Base-by-base conservation (phyloP, 2,329 filamentous ascomycete species). In the Emergomyces africanus region DNA sequence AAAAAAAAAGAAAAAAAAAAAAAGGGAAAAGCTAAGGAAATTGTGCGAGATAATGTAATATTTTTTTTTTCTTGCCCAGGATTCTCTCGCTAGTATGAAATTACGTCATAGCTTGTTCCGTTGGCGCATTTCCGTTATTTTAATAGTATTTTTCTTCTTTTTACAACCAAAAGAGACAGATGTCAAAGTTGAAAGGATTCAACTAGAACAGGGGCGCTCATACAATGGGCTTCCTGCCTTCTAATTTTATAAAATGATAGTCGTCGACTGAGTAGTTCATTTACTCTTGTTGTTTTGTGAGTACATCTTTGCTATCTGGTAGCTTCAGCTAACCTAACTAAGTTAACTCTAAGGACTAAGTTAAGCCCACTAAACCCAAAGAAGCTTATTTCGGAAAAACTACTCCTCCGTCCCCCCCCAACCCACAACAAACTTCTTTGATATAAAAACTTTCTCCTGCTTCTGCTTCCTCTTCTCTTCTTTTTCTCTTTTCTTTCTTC, bases 401-500 rank as follows among this genome's bases (percentile, higher is more conserved):
- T 25, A n/a, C 3, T 5, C n/a, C 15, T 37, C 20, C 20, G n/a
- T n/a, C 28, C 10, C 6, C 9, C 15, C 25, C 42, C 25, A 18
- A 12, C 23, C 23, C 28, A 50, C 55, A n/a, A 49, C 44, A 56
- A 30, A 58, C 37, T n/a, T 25, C 35, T 6, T 12, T 25, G 44
- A 48, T 51, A 55, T 44, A 55, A 55, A 5, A 4, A 10, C 8
- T 46, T 9, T 42, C 49, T 10, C 18, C n/a, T 53, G 12, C 1
- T 61, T 55, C 30, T 60, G 62, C 30, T 9, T 20, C 3, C 9
- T 68, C 64, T 63, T 57, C 15, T 18, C 25, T 60, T 65, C 73
- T 70, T 73, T 77, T 75, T 75, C 69, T 74, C 70, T 76, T 83
- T 82, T 79, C 77, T 77, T 80, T 81, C 83, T 81, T 89, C 79